Conservation (phyloP, 148 eudicot species). For the Rhododendron simsii region DNA sequence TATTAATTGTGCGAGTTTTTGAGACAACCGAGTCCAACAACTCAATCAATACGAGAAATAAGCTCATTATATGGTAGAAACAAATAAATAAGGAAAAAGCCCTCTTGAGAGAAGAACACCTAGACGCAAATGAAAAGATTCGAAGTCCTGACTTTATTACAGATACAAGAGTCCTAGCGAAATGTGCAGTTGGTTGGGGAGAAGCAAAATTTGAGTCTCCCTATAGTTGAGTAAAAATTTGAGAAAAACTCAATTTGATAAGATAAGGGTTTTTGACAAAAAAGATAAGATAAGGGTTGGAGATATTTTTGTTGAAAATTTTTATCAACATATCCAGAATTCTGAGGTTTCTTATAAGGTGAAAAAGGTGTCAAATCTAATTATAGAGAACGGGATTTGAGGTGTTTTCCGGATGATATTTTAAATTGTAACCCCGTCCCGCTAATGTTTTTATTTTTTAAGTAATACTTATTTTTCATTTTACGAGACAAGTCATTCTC, state of each 20-base stretch:
- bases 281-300: background rate
- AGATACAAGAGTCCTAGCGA: background rate
- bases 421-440: too few species aligned
- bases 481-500: too few species aligned
- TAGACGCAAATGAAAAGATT: too few species aligned
- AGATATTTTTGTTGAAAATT: background rate
- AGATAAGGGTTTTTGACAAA: background rate
- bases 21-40: background rate
- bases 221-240: too few species aligned
- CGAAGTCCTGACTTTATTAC: too few species aligned
- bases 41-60: background rate
- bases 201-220: background rate
- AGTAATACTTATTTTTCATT: too few species aligned
- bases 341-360: background rate
- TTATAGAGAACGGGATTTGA: background rate
- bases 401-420: too few species aligned
- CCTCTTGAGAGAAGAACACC: too few species aligned
- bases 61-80: too few species aligned
- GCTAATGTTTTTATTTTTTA: too few species aligned
- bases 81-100: background rate
- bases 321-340: background rate
- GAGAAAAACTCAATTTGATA: background rate
- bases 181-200: background rate
- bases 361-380: background rate
- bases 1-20: background rate